Evolutionary conservation across 2,329 filamentous ascomycete genomes (phyloP), one percentile per base, ranked within the genome.

Genomic region (Xylaria sp.): DNA sequence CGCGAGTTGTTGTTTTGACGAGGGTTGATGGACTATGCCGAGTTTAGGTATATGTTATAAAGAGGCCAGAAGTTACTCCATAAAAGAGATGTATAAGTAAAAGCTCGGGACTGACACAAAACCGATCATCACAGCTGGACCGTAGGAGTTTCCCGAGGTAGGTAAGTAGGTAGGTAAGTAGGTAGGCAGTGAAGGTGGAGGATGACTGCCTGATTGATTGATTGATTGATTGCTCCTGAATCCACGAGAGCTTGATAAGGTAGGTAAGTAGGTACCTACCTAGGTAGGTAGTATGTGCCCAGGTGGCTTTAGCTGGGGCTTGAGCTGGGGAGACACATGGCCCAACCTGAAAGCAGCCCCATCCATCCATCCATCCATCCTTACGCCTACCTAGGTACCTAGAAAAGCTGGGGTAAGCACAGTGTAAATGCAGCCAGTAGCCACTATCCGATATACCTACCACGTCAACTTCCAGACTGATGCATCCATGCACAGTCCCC

Each of bases 241-340:
- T 38, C 31, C 13, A 39, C 17, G 51, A 54, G 51, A 27, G 50
- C 49, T 53, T 53, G n/a, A 53, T 49, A 49, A 55, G 15, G 51
- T 27, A 22, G 9, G 13, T 38, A 27, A 20, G 50, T 27, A 55
- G 50, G 11, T 51, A 5, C 10, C 10, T 29, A 49, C 45, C 22
- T 49, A 29, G 1, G 45, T 6, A 27, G 25, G 22, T n/a, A n/a
- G n/a, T n/a, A n/a, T n/a, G n/a, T n/a, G n/a, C n/a, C n/a, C n/a
- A n/a, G n/a, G n/a, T n/a, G n/a, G n/a, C n/a, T n/a, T n/a, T n/a
- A n/a, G n/a, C 45, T 29, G 15, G 22, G 13, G 2, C 10, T n/a
- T 22, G 42, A 55, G 29, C 39, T 61, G 50, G 51, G 58, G 39
- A 47, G 53, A 58, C 63, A 62, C 58, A 66, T 63, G 63, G 63